Base-by-base conservation (phyloP, 148 eudicot species). In the Cornus controversa region DNA sequence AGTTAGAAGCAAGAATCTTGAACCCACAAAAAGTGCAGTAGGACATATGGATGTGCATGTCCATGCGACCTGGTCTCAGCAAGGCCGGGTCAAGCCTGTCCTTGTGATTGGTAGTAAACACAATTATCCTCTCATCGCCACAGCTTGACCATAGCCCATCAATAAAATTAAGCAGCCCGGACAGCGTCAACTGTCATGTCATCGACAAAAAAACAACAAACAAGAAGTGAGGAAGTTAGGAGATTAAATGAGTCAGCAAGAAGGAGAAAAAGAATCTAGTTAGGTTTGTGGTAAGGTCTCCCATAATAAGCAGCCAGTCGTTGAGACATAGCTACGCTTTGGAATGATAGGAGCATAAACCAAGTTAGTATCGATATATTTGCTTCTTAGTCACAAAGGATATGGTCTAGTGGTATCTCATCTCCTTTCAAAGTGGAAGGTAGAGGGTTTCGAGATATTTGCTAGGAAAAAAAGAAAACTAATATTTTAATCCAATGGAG, bases 21-120 rank as follows among this genome's bases (percentile, higher is more conserved):
- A 77, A 77, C 24, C 53, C 79, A 13, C 63, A 5, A 29, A 73
- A 73, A 31, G 79, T 68, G 7, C 69, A 70, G 45, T 77, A 77
- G 13, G 79, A 77, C 79, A 77, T 77, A 23, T 77, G 73, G 53
- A 77, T 77, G 34, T 77, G 79, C 79, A 77, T 77, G 53, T 77
- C 79, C 79, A 77, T 77, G 50, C 79, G 71, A 8, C 79, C 79
- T 1, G 73, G 79, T 47, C 79, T 77, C 67, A 77, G 24, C 73
- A 77, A 69, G 5, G 73, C 79, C 1, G 73, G 66, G 60, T 77
- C 79, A 10, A 77, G 73, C 67, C 64, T 68, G 9, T 77, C 73
- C n/a, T 77, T 77, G 73, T 68, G 70, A 10, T 77, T 77, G 23
- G 79, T 77, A 7, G 79, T 69, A 68, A 77, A 77, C 18, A 77